phyloP scores from a whole-genome alignment of 1,284 basidiomycete species.

The Cryptococcus sp. region DNA sequence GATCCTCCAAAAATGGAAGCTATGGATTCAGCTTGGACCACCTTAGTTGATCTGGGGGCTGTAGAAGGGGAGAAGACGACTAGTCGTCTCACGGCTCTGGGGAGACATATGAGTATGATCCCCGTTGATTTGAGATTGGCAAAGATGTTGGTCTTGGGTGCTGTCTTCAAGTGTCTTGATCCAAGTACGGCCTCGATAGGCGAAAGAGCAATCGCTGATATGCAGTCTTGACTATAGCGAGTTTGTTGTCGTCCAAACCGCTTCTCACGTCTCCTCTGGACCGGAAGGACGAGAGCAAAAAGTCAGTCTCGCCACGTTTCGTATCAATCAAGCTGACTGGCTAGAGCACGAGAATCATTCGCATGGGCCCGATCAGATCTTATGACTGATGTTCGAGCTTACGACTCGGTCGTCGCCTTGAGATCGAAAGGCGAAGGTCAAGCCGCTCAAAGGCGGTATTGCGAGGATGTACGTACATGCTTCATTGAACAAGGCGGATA shows the following conservation, averaged over 20 bases:
- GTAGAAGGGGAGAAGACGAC: conserved; percentile 59
- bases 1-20: conserved; percentile 74
- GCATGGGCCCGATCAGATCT: conserved; percentile 75
- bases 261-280: conserved; percentile 78
- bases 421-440: conserved; percentile 55
- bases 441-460: conserved; percentile 60
- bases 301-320: conserved; percentile 49
- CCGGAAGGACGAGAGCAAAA: conserved; percentile 70
- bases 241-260: conserved; percentile 80
- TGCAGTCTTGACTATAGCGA: conserved; percentile 72
- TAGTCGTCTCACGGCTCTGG: conserved; percentile 68
- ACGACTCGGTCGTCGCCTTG: conserved; percentile 61
- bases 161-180: conserved; percentile 73
- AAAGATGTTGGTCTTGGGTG: conserved; percentile 86
- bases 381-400: conserved; percentile 74
- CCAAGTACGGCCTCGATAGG: conserved; percentile 22
- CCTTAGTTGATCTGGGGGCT: conserved; percentile 74
- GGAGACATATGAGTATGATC: conserved; percentile 68
- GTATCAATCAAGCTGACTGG: conserved; percentile 4
- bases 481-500: conserved; percentile 2
- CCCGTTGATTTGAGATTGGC: conserved; percentile 85
- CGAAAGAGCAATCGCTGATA: background rate
- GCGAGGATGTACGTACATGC: conserved; percentile 60
- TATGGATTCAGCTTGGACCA: conserved; percentile 72
- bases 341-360: conserved; percentile 66